Evolutionary conservation across 345 rosid genomes (phyloP), one percentile per base, ranked within the genome.

Genomic region (Mercurialis annua): DNA sequence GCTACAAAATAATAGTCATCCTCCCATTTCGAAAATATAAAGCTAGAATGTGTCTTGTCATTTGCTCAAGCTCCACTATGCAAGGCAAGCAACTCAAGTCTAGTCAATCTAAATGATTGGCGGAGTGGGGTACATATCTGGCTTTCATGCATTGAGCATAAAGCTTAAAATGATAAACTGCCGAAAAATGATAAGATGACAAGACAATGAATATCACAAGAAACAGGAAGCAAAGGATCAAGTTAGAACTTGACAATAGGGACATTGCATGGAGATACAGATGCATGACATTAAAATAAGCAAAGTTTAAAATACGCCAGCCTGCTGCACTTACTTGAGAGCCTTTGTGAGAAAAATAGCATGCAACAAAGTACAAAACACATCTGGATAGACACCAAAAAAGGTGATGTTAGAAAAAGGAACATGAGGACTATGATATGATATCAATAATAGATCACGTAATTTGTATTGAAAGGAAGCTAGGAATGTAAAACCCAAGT

Each of bases 281-380:
- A 59, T 29, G 52, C 24, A 30, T 43, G 54, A n/a, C n/a, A 40
- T 27, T 10, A 51, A 38, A 47, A 23, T 11, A 16, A 16, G 3
- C 21, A 53, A 43, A 18, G 30, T n/a, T 42, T 21, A 42, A 17
- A 10, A 42, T n/a, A 59, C 23, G 67, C 34, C 52, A 66, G 43
- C n/a, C 15, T 30, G 70, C 73, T 53, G 53, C 34, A 84, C 86
- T 87, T 82, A 86, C 97, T 77, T 93, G 97, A 77, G 90, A 86
- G 69, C 86, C 89, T 80, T 83, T 89, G 64, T 81, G 81, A 61
- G 96, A 86, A 83, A 87, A 89, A 79, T 87, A 93, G 69, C 88
- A 76, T 18, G 82, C 85, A 63, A 86, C 81, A 86, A 93, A 89
- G 83, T 83, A 93, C 80, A 93, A 73, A 74, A 81, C 79, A 71